Base-by-base conservation (phyloP, 441 rosid genomes). In the Euphorbia schlechtendalii region DNA sequence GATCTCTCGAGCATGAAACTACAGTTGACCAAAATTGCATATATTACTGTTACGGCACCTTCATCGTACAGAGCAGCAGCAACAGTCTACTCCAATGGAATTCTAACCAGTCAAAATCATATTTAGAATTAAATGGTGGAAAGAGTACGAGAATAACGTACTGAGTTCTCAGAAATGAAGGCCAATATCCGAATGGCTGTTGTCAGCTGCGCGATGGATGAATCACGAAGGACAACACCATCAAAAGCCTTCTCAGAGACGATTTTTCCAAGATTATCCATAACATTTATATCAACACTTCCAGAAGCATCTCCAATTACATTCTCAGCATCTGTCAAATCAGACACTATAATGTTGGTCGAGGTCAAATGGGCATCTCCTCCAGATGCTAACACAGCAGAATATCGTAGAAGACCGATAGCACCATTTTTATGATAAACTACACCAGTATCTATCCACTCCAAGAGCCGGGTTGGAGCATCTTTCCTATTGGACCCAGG, bases 1-100 rank as follows among this genome's bases (percentile, higher is more conserved):
- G 92, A 87, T 77, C 96, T 87, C 87, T 87, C 99, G 72, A 91
- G 90, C 98, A 94, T 91, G 78, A 82, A 86, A 83, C 96, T 82
- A 69, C 99, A 91, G 76, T 91, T 89, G 73, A 91, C 83, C 74
- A 94, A 72, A 80, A 94, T 80, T 61, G 92, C 84, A 74, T 84
- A 83, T 72, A 91, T 79, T 73, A 91, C 86, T 72, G 88, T 81
- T 54, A 86, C 61, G 43, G 98, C 92, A 64, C 99, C 98, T 80
- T 94, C 98, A 70, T 91, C 96, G 67, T 83, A 94, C 64, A 94
- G 76, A 59, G 83, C 80, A 74, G 92, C 84, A 78, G 96, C 86
- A 82, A 87, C 92, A 64, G 87, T 83, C 99, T 94, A 83, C 74
- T 75, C 30, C 65, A 75, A 36, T 69, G 64, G 72, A 65, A 34